Evolutionary conservation across 1,284 basidiomycete species (phyloP).

Genomic region (Rhodotorula sp.): DNA sequence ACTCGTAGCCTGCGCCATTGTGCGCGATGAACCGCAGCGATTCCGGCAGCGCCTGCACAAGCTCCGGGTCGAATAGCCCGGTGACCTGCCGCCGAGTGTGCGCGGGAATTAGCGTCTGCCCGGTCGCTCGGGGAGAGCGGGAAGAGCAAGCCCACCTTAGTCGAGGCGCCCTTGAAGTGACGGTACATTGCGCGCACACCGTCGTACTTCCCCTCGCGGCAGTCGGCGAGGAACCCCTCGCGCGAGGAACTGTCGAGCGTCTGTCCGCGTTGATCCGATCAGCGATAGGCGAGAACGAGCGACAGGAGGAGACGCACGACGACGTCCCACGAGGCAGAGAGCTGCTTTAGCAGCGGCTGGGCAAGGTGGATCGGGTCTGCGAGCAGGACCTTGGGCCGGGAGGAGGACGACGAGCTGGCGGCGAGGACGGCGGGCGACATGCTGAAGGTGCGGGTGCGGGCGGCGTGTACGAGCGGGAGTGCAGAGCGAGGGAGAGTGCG

Average conservation of each 20-base stretch:
- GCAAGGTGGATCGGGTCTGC: slow-evolving; percentile 24
- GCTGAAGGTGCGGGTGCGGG: background rate
- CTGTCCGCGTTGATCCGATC: slow-evolving; percentile 51
- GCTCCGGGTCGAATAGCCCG: slow-evolving; percentile 76
- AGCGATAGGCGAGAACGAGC: background rate
- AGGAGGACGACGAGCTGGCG: background rate
- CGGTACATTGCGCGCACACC: slow-evolving; percentile 77
- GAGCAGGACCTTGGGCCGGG: slow-evolving; percentile 3
- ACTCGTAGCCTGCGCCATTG: slow-evolving; percentile 73
- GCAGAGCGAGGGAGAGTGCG: background rate
- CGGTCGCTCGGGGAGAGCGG: background rate
- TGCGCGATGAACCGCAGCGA: slow-evolving; percentile 82
- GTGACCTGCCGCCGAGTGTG: slow-evolving; percentile 59
- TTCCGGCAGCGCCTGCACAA: slow-evolving; percentile 67
- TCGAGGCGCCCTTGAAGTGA: slow-evolving; percentile 58
- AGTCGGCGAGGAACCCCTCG: slow-evolving; percentile 67
- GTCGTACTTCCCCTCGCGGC: slow-evolving; percentile 69
- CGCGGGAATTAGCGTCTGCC: background rate
- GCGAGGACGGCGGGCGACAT: background rate
- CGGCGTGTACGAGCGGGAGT: background rate
- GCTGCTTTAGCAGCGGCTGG: slow-evolving; percentile 53
- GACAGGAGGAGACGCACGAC: slow-evolving; percentile 60
- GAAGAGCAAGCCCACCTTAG: slow-evolving; percentile 15
- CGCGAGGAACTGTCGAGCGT: slow-evolving; percentile 67
- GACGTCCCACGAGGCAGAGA: slow-evolving; percentile 69